Evolutionary conservation across 108 stramenopile species (phyloP).

Genomic region (Pseudonitzschia delicatissima): DNA sequence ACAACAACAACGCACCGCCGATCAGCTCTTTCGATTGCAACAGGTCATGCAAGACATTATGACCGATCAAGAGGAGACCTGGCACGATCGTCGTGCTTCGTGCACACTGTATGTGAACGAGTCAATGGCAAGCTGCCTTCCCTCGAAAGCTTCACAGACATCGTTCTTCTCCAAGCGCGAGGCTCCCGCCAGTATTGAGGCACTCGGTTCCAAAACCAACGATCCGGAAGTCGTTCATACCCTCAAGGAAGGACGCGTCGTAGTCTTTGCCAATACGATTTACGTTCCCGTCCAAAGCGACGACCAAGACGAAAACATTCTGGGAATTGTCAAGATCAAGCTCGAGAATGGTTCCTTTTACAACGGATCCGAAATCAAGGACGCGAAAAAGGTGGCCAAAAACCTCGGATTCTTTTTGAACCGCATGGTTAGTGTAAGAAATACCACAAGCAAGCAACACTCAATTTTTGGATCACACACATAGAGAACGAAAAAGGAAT

Average conservation of each 20-base stretch:
- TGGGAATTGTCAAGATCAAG: neutral
- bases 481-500: too few relatives aligned
- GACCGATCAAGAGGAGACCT: conserved; percentile 4
- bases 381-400: neutral
- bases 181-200: neutral
- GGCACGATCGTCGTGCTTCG: neutral
- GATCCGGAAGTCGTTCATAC: neutral
- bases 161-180: neutral
- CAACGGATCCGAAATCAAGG: conserved; percentile 1
- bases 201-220: neutral
- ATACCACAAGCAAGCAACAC: too few relatives aligned
- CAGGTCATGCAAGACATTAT: conserved; percentile 2
- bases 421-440: too few relatives aligned
- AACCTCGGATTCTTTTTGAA: conserved; percentile 6
- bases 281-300: neutral
- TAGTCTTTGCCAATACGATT: neutral
- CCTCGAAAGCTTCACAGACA: neutral
- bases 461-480: too few relatives aligned
- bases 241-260: neutral
- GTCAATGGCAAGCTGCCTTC: neutral
- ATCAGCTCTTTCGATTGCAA: conserved; percentile 40
- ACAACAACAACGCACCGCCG: conserved; percentile 2
- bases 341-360: conserved; percentile 1
- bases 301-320: neutral
- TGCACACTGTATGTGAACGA: conserved; percentile 1